Conservation (phyloP, 257 asterid species). For the Rhazya stricta region DNA sequence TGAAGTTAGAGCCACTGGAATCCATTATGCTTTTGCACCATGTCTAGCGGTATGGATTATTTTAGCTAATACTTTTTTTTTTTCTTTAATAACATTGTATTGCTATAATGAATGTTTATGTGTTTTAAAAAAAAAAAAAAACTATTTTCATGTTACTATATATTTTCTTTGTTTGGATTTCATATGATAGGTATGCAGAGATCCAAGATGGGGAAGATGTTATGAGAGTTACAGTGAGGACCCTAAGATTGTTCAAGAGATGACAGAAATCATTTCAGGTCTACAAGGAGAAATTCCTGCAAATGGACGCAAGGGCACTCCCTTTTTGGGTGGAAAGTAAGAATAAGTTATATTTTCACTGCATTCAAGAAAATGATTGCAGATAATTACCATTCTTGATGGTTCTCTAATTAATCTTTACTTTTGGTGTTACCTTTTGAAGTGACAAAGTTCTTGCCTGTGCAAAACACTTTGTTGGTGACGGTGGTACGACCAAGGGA, state of each 20-base stretch:
- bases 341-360: not conserved
- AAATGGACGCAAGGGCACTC: constrained; percentile 28
- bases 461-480: constrained; percentile 50
- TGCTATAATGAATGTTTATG: too few species aligned
- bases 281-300: constrained; percentile 52
- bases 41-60: constrained; percentile 32
- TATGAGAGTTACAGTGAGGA: constrained; percentile 59
- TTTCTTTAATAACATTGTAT: not conserved
- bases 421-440: not conserved
- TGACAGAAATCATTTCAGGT: constrained; percentile 49
- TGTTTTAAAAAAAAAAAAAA: not conserved
- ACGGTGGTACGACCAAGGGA: constrained; percentile 44
- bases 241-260: constrained; percentile 38
- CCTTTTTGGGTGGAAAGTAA: constrained; percentile 50
- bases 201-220: constrained; percentile 70
- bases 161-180: not conserved
- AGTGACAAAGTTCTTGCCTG: constrained; percentile 40
- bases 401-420: too few species aligned
- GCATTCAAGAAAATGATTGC: not conserved
- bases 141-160: not conserved
- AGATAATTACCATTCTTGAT: too few species aligned
- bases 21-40: constrained; percentile 38
- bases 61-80: not conserved
- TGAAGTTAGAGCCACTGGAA: constrained; percentile 43
- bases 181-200: constrained; percentile 30